Percentiles rank a stretch among this genome's conserved stretches.
Conservation (phyloP, 2,329 filamentous ascomycete species). For the Pseudogymnoascus verrucosus region DNA sequence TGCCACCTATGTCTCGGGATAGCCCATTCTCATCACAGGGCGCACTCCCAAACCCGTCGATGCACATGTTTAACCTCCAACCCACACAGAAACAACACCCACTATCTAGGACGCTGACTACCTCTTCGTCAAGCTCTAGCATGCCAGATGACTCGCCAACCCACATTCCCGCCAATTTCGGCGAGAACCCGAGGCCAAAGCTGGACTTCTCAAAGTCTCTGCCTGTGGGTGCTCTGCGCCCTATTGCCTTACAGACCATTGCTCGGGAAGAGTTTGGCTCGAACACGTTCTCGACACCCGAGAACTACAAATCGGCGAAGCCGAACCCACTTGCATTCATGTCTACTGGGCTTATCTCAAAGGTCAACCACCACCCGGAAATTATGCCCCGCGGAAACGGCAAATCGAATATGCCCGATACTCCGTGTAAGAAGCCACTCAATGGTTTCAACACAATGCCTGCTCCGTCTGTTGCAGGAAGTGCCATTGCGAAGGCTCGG, state of each 20-base stretch:
- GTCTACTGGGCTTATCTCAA: slow-evolving; percentile 90
- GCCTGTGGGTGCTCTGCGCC: slow-evolving; percentile 56
- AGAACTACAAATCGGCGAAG: slow-evolving; percentile 67
- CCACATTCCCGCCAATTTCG: slow-evolving; percentile 48
- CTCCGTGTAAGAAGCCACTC: slow-evolving; percentile 82
- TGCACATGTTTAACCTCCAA: slow-evolving; percentile 39
- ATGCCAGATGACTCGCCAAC: slow-evolving; percentile 65
- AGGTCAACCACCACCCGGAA: slow-evolving; percentile 80
- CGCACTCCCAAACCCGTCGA: slow-evolving; percentile 44
- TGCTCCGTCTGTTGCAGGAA: slow-evolving; percentile 45
- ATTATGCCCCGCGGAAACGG: slow-evolving; percentile 44
- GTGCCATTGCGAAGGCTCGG: slow-evolving; percentile 51
- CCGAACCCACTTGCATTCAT: slow-evolving; percentile 79
- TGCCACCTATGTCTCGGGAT: slow-evolving; percentile 57
- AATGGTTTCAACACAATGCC: slow-evolving; percentile 62
- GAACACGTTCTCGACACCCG: slow-evolving; percentile 61
- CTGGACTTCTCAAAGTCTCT: slow-evolving; percentile 67
- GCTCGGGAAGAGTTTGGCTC: slow-evolving; percentile 37
- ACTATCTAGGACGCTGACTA: slow-evolving; percentile 76
- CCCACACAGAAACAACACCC: slow-evolving; percentile 60
- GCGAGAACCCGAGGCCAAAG: slow-evolving; percentile 43
- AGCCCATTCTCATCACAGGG: slow-evolving; percentile 53
- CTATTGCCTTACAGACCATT: slow-evolving; percentile 29
- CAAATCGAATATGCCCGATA: slow-evolving; percentile 76
- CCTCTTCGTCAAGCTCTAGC: slow-evolving; percentile 77